A percentile compares a stretch with the other conserved stretches of the same genome.
phyloP scores from a whole-genome alignment of 345 rosid genomes.

The Linum trigynum region DNA sequence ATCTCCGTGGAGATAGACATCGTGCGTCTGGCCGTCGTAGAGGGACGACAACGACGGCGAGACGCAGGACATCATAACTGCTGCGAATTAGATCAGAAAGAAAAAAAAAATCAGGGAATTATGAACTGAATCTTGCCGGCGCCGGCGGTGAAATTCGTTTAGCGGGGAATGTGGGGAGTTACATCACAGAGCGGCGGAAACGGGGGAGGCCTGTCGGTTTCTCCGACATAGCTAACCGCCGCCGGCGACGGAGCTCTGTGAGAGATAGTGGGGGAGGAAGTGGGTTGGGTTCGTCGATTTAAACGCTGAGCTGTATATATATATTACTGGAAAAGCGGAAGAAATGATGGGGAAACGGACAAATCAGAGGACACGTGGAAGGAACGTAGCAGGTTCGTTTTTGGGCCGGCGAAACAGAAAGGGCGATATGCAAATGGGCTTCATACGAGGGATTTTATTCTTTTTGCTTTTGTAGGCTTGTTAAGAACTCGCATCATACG shows the following conservation, averaged over 20 bases:
- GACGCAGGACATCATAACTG: neutral
- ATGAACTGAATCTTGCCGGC: neutral
- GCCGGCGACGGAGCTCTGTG: neutral
- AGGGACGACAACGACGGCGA: neutral
- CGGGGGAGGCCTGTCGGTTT: neutral
- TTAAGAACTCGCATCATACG: no score
- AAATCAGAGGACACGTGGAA: neutral
- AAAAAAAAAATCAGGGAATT: neutral
- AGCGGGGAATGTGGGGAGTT: neutral
- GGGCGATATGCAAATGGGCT: neutral
- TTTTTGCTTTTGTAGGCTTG: no score
- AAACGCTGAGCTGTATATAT: neutral
- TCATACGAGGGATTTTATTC: no score
- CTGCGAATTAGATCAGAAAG: neutral
- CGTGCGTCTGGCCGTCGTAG: neutral
- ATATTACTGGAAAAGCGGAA: neutral
- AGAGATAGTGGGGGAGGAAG: neutral
- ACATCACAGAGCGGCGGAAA: neutral
- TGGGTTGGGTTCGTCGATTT: neutral
- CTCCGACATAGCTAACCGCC: neutral
- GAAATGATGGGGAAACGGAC: neutral
- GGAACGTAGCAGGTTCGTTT: neutral
- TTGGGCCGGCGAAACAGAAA: neutral
- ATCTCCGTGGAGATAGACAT: slow-evolving; percentile 58
- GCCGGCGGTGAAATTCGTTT: neutral